Conservation (phyloP, 164 flowering plant genomes). For the Tetrastigma voinierianum region DNA sequence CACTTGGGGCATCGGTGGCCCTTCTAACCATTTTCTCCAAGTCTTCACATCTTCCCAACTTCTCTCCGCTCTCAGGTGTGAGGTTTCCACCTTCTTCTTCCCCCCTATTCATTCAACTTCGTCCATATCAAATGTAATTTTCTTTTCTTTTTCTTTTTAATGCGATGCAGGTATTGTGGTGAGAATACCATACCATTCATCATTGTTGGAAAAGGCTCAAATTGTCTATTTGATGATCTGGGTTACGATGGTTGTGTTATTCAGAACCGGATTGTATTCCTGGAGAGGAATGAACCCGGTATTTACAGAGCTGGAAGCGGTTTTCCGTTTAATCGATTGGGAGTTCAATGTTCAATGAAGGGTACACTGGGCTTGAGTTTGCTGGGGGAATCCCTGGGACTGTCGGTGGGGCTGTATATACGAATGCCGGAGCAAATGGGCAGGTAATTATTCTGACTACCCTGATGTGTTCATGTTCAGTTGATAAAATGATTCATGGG, state of each 20-base stretch:
- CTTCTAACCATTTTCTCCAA: slow-evolving; percentile 34
- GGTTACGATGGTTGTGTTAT: slow-evolving; percentile 57
- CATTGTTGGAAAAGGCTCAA: slow-evolving; percentile 53
- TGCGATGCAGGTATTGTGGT: slow-evolving; percentile 26
- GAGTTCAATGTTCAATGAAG: slow-evolving; percentile 37
- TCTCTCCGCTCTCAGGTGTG: slow-evolving; percentile 37
- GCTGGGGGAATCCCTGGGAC: slow-evolving; percentile 58
- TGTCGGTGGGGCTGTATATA: slow-evolving; percentile 47
- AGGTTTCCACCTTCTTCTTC: slow-evolving; percentile 6
- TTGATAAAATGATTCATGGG: neutral
- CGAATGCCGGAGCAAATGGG: slow-evolving; percentile 61
- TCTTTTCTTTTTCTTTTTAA: neutral
- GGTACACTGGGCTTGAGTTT: slow-evolving; percentile 52
- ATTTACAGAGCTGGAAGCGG: slow-evolving; percentile 48
- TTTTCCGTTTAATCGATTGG: slow-evolving; percentile 39
- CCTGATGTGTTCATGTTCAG: neutral
- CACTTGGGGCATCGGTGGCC: slow-evolving; percentile 52
- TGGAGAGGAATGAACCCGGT: slow-evolving; percentile 40
- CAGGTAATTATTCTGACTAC: slow-evolving; percentile 25
- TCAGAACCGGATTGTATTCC: slow-evolving; percentile 35
- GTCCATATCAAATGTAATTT: neutral
- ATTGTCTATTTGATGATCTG: slow-evolving; percentile 51
- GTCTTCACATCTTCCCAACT: slow-evolving; percentile 33
- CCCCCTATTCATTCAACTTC: too few species aligned
- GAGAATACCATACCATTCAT: slow-evolving; percentile 30